A percentile compares a stretch with the other conserved stretches of the same genome.
Evolutionary conservation across 208 protist genomes (phyloP).

Genomic region (Acanthamoeba castellanii): DNA sequence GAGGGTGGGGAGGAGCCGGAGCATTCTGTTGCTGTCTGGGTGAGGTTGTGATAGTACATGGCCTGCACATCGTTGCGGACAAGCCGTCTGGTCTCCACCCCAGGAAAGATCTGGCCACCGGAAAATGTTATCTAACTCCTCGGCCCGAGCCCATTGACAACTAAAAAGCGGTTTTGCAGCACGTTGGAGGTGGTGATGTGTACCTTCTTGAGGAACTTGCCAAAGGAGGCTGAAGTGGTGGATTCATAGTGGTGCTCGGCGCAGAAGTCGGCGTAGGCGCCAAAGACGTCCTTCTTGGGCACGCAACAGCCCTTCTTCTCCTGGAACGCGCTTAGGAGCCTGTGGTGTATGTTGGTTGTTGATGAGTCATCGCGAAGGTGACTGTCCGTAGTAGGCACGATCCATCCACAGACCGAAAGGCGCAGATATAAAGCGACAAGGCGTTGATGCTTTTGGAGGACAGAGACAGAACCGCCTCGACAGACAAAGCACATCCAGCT

Average conservation of each 20-base stretch:
- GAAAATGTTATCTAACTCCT: not conserved
- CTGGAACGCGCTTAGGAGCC: not conserved
- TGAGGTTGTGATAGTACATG: conserved; percentile 39
- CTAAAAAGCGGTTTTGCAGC: too few species aligned
- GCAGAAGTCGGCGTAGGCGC: conserved; percentile 22
- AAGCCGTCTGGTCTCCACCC: conserved; percentile 1
- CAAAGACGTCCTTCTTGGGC: conserved; percentile 4
- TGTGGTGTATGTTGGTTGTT: not conserved
- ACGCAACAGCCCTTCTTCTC: conserved; percentile 41
- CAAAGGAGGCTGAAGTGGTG: not conserved
- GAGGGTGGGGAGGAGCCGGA: not conserved
- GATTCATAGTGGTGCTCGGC: not conserved
- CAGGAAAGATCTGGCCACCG: not conserved
- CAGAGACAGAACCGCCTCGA: too few species aligned
- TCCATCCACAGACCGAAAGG: too few species aligned
- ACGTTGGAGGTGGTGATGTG: too few species aligned
- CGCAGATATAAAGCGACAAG: too few species aligned
- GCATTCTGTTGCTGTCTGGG: not conserved
- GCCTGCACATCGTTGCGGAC: conserved; percentile 25
- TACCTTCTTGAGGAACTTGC: conserved; percentile 56
- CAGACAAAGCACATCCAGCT: too few species aligned
- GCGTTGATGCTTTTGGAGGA: too few species aligned
- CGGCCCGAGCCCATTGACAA: not conserved
- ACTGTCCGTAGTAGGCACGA: too few species aligned
- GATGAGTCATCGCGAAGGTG: not conserved